Evolutionary conservation across 306 rosid genomes (phyloP).

Genomic region (Gleditsia sinensis): DNA sequence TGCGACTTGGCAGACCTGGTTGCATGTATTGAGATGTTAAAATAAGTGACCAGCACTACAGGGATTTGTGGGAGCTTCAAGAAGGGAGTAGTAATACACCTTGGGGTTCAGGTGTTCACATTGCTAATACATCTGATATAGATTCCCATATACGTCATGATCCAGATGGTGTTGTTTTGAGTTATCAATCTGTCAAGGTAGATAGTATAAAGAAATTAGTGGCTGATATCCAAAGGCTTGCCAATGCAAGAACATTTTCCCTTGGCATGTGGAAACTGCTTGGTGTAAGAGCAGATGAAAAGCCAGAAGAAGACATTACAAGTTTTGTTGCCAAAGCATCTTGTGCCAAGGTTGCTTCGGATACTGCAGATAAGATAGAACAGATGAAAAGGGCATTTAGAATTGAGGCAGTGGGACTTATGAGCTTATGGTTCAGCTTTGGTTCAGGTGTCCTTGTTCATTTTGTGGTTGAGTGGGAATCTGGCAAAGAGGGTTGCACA

Average conservation of each 20-base stretch:
- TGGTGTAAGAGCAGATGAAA: conserved; percentile 81
- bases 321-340: conserved; percentile 65
- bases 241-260: conserved; percentile 94
- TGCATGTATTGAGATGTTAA: conserved; percentile 98
- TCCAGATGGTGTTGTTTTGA: conserved; percentile 96
- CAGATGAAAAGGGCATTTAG: conserved; percentile 89
- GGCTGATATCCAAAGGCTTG: conserved; percentile 91
- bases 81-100: conserved; percentile 77
- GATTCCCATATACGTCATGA: conserved; percentile 97
- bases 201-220: conserved; percentile 92
- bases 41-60: conserved; percentile 91
- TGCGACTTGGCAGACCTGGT: conserved; percentile 98
- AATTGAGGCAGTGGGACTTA: conserved; percentile 97
- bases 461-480: conserved; percentile 99
- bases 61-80: conserved; percentile 99
- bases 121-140: conserved; percentile 90
- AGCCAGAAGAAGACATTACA: conserved; percentile 67
- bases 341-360: conserved; percentile 56
- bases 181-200: conserved; percentile 86
- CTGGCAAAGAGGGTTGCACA: conserved; percentile 97
- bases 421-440: conserved; percentile 99
- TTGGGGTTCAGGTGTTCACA: conserved; percentile 98
- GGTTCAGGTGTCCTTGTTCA: conserved; percentile 92
- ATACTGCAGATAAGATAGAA: conserved; percentile 80
- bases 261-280: conserved; percentile 94